These are phyloP conservation scores for Sphagnum tenellum DNA, from an alignment of 225 moss, liverwort and hornwort species.

Conservation along the genomic window DNA sequence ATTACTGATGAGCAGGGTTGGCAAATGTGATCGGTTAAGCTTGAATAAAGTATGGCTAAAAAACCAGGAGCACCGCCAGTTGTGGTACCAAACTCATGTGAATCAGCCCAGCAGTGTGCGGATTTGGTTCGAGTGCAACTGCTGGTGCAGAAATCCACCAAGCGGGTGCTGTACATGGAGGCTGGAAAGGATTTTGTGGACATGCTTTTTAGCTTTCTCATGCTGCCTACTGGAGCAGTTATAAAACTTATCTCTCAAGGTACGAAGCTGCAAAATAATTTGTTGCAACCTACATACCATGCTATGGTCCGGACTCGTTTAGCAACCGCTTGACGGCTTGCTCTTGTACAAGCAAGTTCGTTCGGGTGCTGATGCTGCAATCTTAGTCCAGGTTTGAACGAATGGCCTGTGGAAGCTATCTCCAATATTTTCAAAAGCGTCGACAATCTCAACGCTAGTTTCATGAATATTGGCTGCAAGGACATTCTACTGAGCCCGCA, in stretches of 20 bases:
- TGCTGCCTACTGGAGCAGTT: slow-evolving; percentile 9
- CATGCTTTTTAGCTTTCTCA: slow-evolving; percentile 18
- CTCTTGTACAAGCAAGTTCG: no score
- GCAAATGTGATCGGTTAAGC: no score
- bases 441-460: neutral
- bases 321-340: no score
- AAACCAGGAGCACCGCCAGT: no score
- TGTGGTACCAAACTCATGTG: no score
- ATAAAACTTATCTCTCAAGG: slow-evolving; percentile 10
- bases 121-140: slow-evolving; percentile 1
- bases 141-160: slow-evolving; percentile 7
- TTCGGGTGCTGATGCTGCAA: no score
- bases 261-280: neutral
- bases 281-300: no score
- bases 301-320: no score
- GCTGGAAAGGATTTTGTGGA: slow-evolving; percentile 21
- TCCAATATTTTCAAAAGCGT: neutral
- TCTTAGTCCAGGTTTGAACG: no score
- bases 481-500: neutral
- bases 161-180: slow-evolving; percentile 6
- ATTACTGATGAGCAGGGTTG: no score
- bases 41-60: no score
- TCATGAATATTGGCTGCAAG: neutral
- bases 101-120: no score
- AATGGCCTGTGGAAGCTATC: neutral